These are phyloP conservation scores for Leishmania martiniquensis DNA, from an alignment of 208 protist genomes.

Conservation along the genomic window DNA sequence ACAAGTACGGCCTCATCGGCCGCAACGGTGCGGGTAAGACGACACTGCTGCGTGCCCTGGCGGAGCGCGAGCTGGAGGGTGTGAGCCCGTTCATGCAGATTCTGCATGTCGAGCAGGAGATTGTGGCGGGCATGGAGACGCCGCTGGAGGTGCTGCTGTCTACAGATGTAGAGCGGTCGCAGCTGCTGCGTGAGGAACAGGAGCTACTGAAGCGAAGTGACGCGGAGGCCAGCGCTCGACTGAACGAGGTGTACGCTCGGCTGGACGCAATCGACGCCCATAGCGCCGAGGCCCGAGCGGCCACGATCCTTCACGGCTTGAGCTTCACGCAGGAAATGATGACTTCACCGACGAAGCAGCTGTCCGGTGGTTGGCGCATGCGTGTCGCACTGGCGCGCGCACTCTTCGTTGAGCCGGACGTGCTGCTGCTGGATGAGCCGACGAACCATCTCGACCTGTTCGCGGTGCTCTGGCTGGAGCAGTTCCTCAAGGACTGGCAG, in stretches of 20 bases:
- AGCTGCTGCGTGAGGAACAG: conserved; percentile 93
- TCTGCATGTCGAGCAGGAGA: conserved; percentile 98
- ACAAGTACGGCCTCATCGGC: conserved; percentile 97
- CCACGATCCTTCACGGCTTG: conserved; percentile 91
- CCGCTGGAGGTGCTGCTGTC: conserved; percentile 91
- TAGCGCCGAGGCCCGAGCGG: conserved; percentile 89
- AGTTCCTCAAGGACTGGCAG: conserved; percentile 95
- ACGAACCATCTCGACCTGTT: conserved; percentile 98
- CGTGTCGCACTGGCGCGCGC: conserved; percentile 96
- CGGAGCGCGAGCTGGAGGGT: conserved; percentile 91
- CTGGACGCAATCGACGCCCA: conserved; percentile 96
- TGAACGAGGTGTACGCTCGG: conserved; percentile 95
- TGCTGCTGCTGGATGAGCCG: conserved; percentile 97
- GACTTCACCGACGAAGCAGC: conserved; percentile 74
- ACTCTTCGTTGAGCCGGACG: conserved; percentile 96
- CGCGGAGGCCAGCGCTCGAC: conserved; percentile 69
- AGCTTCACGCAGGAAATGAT: conserved; percentile 97
- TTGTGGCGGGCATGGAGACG: conserved; percentile 77
- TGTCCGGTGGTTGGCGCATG: conserved; percentile 98
- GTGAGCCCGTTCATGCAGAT: conserved; percentile 97
- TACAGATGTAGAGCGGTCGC: conserved; percentile 92
- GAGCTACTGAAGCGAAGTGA: conserved; percentile 86
- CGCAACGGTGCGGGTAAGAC: conserved; percentile 95
- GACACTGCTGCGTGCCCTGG: conserved; percentile 95
- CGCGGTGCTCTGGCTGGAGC: conserved; percentile 98